Conservation (phyloP, 164 flowering plant species). For the Echeveria elegans region DNA sequence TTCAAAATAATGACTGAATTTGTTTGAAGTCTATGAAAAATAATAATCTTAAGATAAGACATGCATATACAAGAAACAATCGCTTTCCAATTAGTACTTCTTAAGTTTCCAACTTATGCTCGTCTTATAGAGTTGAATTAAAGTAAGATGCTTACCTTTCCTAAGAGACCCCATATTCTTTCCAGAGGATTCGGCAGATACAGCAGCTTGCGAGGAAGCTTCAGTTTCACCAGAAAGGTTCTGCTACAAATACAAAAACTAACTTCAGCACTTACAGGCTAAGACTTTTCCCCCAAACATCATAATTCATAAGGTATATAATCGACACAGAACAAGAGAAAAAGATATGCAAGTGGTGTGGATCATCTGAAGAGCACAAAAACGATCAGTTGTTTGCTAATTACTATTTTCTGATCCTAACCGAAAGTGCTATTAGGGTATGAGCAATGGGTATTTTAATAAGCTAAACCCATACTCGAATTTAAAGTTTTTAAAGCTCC, state of each 20-base stretch:
- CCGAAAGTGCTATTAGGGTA: too few relatives aligned
- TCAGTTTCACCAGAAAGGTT: neutral
- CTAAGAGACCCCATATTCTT: constrained; percentile 40
- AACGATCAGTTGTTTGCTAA: too few relatives aligned
- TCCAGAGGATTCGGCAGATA: constrained; percentile 34
- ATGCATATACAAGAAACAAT: neutral
- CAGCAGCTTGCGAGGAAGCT: constrained; percentile 11
- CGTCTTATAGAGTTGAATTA: neutral
- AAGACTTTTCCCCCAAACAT: too few relatives aligned
- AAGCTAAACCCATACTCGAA: too few relatives aligned
- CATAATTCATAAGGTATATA: neutral
- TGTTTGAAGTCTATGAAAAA: neutral
- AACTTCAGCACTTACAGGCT: neutral
- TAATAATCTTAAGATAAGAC: neutral
- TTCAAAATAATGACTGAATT: neutral
- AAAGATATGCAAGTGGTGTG: neutral
- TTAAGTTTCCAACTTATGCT: neutral
- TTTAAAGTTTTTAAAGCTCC: too few relatives aligned
- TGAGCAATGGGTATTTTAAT: too few relatives aligned
- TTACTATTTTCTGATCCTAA: too few relatives aligned
- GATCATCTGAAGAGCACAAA: neutral
- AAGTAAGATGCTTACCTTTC: constrained; percentile 42
- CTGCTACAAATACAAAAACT: neutral
- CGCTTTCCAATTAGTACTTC: neutral
- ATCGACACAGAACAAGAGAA: neutral